Evolutionary conservation across 2,329 filamentous ascomycete genomes (phyloP).

Genomic region (Chrysoporthe puriensis): DNA sequence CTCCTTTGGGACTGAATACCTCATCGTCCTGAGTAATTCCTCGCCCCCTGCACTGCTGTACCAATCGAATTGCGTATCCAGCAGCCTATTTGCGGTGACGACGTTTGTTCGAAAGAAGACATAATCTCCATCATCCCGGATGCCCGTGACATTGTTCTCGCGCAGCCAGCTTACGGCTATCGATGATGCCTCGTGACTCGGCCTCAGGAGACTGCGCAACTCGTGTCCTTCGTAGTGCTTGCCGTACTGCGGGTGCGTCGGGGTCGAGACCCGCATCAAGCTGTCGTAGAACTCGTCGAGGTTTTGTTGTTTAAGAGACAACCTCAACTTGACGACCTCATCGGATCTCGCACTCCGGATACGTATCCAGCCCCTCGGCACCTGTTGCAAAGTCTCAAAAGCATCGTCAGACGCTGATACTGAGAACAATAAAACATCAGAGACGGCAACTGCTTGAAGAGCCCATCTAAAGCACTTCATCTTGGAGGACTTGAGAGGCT

Average conservation of each 20-base stretch:
- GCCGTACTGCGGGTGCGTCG: conserved; percentile 17
- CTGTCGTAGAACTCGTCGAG: conserved; percentile 18
- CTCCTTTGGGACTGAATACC: conserved; percentile 39
- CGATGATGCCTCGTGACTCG: conserved; percentile 13
- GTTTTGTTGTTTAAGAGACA: conserved; percentile 23
- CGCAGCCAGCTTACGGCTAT: conserved; percentile 15
- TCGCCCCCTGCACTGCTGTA: conserved; percentile 34
- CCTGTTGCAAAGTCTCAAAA: conserved; percentile 17
- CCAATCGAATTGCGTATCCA: conserved; percentile 20
- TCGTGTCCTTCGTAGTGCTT: conserved; percentile 21
- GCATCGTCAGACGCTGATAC: background rate
- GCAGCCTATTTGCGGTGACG: conserved; percentile 10
- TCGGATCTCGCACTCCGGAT: background rate
- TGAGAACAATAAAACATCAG: conserved; percentile 1
- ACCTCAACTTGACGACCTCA: conserved; percentile 8
- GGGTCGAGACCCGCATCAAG: conserved; percentile 12
- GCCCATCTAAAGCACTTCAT: background rate
- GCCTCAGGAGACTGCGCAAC: conserved; percentile 14
- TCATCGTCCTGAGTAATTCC: conserved; percentile 39
- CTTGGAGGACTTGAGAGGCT: background rate
- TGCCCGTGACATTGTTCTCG: conserved; percentile 16
- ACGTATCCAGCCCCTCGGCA: conserved; percentile 18
- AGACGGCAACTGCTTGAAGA: background rate
- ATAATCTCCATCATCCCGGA: conserved; percentile 21
- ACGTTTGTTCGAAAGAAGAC: conserved; percentile 16